Conservation (phyloP, 176 grass and related monocot genomes). For the Carex myosuroides region DNA sequence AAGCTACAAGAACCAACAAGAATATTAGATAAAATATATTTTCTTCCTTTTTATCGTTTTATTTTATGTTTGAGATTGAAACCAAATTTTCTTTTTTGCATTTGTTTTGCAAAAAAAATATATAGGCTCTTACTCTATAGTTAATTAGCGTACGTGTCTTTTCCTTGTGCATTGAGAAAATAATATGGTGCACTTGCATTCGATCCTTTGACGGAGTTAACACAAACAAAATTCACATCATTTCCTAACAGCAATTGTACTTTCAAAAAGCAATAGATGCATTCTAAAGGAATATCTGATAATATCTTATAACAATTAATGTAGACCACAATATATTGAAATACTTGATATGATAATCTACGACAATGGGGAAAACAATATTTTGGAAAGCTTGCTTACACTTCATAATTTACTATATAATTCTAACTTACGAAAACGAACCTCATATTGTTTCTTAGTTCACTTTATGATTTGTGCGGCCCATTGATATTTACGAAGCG, state of each 20-base stretch:
- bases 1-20: no score
- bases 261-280: background rate
- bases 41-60: no score
- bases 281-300: background rate
- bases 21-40: no score
- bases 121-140: no score
- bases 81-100: no score
- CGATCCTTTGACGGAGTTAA: background rate
- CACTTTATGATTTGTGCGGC: no score
- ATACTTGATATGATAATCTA: background rate
- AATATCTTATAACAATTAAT: background rate
- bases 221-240: background rate
- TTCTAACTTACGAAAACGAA: background rate
- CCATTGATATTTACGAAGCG: no score
- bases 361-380: no score
- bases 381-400: no score
- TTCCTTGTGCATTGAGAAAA: background rate
- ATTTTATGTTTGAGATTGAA: no score
- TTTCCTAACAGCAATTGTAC: background rate
- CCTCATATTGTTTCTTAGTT: background rate
- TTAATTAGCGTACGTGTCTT: background rate
- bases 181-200: background rate
- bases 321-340: background rate
- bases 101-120: no score
- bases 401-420: no score